Percentiles rank a stretch among this genome's conserved stretches.
phyloP scores from a whole-genome alignment of 1,284 basidiomycete genomes.

The Inonotus obliquus region DNA sequence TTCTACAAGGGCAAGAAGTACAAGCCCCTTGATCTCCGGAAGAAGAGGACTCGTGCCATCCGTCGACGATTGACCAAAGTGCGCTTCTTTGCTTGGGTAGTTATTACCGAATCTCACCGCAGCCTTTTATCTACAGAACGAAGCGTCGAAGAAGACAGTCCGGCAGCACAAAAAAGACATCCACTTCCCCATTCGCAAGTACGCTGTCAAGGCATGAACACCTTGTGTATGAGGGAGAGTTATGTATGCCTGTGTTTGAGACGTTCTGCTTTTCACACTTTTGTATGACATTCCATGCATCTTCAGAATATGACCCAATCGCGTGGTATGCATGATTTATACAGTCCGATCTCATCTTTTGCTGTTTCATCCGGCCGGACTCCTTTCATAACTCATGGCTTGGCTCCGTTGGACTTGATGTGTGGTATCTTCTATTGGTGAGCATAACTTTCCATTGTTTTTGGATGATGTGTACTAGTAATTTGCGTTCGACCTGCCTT shows the following conservation, averaged over 20 bases:
- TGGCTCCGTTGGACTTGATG: neutral
- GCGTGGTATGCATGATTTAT: slow-evolving; percentile 12
- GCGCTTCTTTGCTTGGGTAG: slow-evolving; percentile 24
- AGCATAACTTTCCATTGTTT: neutral
- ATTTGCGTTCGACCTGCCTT: slow-evolving; percentile 18
- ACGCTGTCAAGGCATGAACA: slow-evolving; percentile 77
- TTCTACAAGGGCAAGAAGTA: slow-evolving; percentile 99
- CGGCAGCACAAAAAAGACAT: slow-evolving; percentile 91
- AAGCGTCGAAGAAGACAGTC: slow-evolving; percentile 78
- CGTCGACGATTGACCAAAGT: slow-evolving; percentile 92
- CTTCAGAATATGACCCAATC: slow-evolving; percentile 8
- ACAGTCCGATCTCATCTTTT: too few species aligned
- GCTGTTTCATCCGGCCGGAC: neutral
- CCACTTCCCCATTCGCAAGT: slow-evolving; percentile 87
- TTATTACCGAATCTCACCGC: slow-evolving; percentile 14
- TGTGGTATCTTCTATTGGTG: neutral
- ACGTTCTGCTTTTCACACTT: slow-evolving; percentile 9
- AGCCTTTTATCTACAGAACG: slow-evolving; percentile 50
- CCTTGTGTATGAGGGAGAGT: slow-evolving; percentile 18
- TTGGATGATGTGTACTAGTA: slow-evolving; percentile 14
- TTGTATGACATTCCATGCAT: slow-evolving; percentile 19
- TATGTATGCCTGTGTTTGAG: slow-evolving; percentile 3
- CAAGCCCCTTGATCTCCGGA: slow-evolving; percentile 94
- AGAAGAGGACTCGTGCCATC: slow-evolving; percentile 99
- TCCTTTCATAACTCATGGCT: neutral